These are phyloP conservation scores for Quaeritorhiza haematococci DNA, from an alignment of 371 early-diverging fungal species.

Conservation along the genomic window DNA sequence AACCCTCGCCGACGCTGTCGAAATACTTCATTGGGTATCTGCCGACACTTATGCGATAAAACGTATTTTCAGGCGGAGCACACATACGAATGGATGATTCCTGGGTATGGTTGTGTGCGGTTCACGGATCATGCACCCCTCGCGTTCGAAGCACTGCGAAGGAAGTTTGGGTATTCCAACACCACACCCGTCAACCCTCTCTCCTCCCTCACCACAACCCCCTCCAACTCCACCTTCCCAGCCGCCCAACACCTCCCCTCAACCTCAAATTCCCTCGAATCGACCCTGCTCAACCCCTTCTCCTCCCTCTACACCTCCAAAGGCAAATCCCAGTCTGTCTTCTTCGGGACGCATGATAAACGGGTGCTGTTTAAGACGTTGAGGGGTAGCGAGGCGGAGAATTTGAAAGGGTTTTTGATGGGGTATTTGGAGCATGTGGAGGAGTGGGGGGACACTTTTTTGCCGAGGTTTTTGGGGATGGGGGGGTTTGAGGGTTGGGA, in stretches of 20 bases:
- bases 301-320: too few relatives aligned
- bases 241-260: too few relatives aligned
- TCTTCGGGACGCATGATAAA: constrained; percentile 41
- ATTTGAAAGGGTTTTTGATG: constrained; percentile 39
- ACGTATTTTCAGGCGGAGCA: constrained; percentile 38
- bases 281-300: too few relatives aligned
- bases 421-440: constrained; percentile 41
- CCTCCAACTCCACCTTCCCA: too few relatives aligned
- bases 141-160: constrained; percentile 45
- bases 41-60: too few relatives aligned
- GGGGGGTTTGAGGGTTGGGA: constrained; percentile 54
- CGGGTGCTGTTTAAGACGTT: constrained; percentile 52
- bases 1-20: too few relatives aligned
- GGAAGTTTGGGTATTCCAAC: constrained; percentile 38
- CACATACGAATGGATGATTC: constrained; percentile 46
- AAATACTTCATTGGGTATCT: too few relatives aligned
- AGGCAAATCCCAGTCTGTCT: too few relatives aligned
- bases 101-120: constrained; percentile 43
- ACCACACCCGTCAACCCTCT: constrained; percentile 39
- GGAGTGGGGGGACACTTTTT: constrained; percentile 39
- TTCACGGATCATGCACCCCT: constrained; percentile 51
- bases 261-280: too few relatives aligned
- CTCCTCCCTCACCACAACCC: constrained; percentile 35
- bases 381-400: constrained; percentile 46
- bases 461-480: constrained; percentile 54